Conservation (phyloP, 345 rosid species). For the Zanthoxylum bungeanum region DNA sequence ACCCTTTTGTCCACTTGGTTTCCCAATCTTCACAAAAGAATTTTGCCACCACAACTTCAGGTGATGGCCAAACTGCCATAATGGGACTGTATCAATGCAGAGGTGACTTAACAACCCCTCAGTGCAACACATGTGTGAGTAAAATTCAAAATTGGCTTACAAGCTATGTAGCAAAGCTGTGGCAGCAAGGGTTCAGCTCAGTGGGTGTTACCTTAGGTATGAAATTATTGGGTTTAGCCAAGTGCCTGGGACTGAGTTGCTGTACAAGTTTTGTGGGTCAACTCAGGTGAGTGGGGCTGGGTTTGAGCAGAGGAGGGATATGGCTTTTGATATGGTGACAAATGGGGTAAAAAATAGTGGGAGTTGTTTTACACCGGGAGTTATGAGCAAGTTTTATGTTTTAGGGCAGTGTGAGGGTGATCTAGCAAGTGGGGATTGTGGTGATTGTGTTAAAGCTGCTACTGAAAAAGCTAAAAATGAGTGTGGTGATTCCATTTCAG, state of each 20-base stretch:
- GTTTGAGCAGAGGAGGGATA: slow-evolving; percentile 39
- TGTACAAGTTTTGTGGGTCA: slow-evolving; percentile 61
- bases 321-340: slow-evolving; percentile 45
- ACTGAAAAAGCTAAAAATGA: slow-evolving; percentile 44
- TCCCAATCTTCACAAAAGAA: slow-evolving; percentile 52
- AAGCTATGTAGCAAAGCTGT: slow-evolving; percentile 57
- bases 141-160: slow-evolving; percentile 39
- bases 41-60: slow-evolving; percentile 49
- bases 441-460: slow-evolving; percentile 57
- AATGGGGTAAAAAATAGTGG: slow-evolving; percentile 43
- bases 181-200: slow-evolving; percentile 69
- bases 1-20: slow-evolving; percentile 47
- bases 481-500: slow-evolving; percentile 70
- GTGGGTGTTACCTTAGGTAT: slow-evolving; percentile 64
- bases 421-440: slow-evolving; percentile 54
- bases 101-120: slow-evolving; percentile 60
- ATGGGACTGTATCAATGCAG: slow-evolving; percentile 81
- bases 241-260: slow-evolving; percentile 42
- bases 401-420: slow-evolving; percentile 93
- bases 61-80: slow-evolving; percentile 50
- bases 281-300: slow-evolving; percentile 30
- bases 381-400: slow-evolving; percentile 49
- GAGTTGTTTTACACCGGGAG: slow-evolving; percentile 48
- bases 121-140: slow-evolving; percentile 59
- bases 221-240: slow-evolving; percentile 58